phyloP scores from a whole-genome alignment of 1,139 yeast species.

The Kurtzmaniella quercitrusa region DNA sequence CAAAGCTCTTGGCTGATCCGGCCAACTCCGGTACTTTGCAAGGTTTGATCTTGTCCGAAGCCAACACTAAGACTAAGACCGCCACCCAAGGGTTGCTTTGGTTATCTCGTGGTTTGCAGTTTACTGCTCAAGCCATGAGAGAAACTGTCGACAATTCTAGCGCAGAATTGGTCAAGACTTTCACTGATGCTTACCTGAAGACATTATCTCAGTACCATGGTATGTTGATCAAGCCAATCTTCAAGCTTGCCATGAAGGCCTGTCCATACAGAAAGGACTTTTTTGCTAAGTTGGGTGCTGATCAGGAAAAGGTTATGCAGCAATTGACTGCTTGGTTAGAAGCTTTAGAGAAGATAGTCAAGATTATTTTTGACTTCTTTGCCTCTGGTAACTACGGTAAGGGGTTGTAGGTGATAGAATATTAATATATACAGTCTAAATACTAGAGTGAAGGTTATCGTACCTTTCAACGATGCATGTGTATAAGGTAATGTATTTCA shows the following conservation, averaged over 20 bases:
- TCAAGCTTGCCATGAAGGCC: constrained; percentile 92
- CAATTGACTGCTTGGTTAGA: constrained; percentile 72
- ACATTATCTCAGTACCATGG: constrained; percentile 81
- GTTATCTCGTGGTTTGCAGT: constrained; percentile 82
- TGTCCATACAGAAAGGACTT: constrained; percentile 90
- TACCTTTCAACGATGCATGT: too few relatives aligned
- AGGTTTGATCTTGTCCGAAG: constrained; percentile 69
- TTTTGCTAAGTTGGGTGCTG: constrained; percentile 73
- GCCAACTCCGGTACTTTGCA: constrained; percentile 63
- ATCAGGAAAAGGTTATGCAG: constrained; percentile 57
- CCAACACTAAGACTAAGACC: constrained; percentile 60
- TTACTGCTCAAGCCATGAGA: constrained; percentile 85
- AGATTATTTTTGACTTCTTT: constrained; percentile 69
- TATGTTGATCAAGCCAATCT: constrained; percentile 77
- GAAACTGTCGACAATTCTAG: constrained; percentile 63
- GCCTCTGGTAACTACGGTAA: constrained; percentile 82
- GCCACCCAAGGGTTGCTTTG: constrained; percentile 92
- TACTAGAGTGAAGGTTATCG: too few relatives aligned
- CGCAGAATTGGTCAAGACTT: constrained; percentile 67
- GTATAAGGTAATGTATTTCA: too few relatives aligned
- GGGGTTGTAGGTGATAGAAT: constrained; percentile 52
- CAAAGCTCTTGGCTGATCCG: constrained; percentile 64
- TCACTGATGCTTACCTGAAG: constrained; percentile 76
- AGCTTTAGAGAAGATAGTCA: constrained; percentile 73
- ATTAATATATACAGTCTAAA: neutral